These are phyloP conservation scores for Pseudocercospora crystallina DNA, from an alignment of 2,329 filamentous ascomycete species.

Conservation along the genomic window DNA sequence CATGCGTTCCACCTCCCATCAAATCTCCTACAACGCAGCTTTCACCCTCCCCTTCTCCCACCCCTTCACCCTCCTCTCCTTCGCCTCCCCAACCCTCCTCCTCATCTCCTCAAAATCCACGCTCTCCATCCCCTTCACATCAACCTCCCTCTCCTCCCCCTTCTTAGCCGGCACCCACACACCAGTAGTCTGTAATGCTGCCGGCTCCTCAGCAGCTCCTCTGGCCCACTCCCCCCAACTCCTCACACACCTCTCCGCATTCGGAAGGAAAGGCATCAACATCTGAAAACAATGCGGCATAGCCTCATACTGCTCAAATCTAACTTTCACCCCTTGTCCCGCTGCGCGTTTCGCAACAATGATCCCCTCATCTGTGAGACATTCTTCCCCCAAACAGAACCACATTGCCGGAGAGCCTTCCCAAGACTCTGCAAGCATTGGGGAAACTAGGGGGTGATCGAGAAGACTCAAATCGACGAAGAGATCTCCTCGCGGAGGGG, in stretches of 20 bases:
- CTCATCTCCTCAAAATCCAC: constrained; percentile 30
- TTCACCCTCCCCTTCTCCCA: constrained; percentile 36
- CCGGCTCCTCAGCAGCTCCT: constrained; percentile 30
- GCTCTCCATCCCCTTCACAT: constrained; percentile 25
- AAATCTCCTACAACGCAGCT: constrained; percentile 24
- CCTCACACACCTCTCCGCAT: constrained; percentile 35
- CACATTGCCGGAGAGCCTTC: constrained; percentile 63
- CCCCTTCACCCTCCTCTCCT: constrained; percentile 31
- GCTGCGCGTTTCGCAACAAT: constrained; percentile 59
- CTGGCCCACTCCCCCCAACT: constrained; percentile 37
- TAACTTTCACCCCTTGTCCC: constrained; percentile 59
- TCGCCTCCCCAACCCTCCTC: constrained; percentile 31
- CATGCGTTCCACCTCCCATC: neutral
- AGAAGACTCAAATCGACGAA: constrained; percentile 48
- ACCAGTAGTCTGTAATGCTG: constrained; percentile 31
- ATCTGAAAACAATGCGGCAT: constrained; percentile 72
- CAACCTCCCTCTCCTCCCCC: constrained; percentile 29
- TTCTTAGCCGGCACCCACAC: constrained; percentile 32
- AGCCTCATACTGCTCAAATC: constrained; percentile 71
- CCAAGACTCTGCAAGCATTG: constrained; percentile 62
- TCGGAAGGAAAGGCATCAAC: constrained; percentile 40
- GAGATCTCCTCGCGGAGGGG: constrained; percentile 48
- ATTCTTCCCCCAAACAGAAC: constrained; percentile 69
- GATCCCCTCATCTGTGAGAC: constrained; percentile 66
- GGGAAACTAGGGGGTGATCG: constrained; percentile 67